phyloP scores from a whole-genome alignment of 2,329 filamentous ascomycete genomes.

The Fusarium sp. region DNA sequence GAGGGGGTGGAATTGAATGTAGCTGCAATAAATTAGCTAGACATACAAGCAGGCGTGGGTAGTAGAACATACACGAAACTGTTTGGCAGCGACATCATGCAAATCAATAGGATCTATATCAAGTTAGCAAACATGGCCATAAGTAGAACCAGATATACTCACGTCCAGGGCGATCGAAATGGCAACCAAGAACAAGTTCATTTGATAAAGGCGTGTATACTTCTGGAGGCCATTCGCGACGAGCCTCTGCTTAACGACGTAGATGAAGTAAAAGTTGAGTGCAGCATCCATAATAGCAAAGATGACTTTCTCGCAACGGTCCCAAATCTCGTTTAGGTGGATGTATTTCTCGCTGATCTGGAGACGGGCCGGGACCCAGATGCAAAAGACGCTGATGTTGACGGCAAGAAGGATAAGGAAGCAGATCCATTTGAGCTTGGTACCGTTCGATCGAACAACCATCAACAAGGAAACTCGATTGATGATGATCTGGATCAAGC shows the following conservation, averaged over 20 bases:
- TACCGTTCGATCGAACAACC: slow-evolving; percentile 49
- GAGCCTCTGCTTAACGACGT: slow-evolving; percentile 57
- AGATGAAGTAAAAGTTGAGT: slow-evolving; percentile 62
- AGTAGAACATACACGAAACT: slow-evolving; percentile 39
- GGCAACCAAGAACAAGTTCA: slow-evolving; percentile 46
- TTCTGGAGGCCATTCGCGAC: slow-evolving; percentile 62
- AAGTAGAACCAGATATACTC: background rate
- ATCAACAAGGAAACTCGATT: slow-evolving; percentile 62
- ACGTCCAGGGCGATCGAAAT: slow-evolving; percentile 47
- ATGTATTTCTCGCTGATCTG: slow-evolving; percentile 54
- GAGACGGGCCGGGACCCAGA: slow-evolving; percentile 63
- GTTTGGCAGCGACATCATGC: slow-evolving; percentile 46
- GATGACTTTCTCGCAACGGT: slow-evolving; percentile 62
- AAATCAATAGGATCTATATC: slow-evolving; percentile 37
- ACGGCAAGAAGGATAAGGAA: slow-evolving; percentile 56
- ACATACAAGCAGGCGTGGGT: background rate
- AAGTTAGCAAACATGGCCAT: background rate
- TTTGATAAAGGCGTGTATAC: slow-evolving; percentile 59
- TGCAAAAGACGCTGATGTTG: slow-evolving; percentile 63
- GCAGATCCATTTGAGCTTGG: slow-evolving; percentile 58
- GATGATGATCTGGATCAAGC: slow-evolving; percentile 64
- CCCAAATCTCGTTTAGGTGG: slow-evolving; percentile 61
- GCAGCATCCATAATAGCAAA: slow-evolving; percentile 60
- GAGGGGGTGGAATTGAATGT: slow-evolving; percentile 46
- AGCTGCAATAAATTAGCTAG: slow-evolving; percentile 16